Base-by-base conservation (phyloP, 2,329 filamentous ascomycete species). In the Diaporthe vaccinii region DNA sequence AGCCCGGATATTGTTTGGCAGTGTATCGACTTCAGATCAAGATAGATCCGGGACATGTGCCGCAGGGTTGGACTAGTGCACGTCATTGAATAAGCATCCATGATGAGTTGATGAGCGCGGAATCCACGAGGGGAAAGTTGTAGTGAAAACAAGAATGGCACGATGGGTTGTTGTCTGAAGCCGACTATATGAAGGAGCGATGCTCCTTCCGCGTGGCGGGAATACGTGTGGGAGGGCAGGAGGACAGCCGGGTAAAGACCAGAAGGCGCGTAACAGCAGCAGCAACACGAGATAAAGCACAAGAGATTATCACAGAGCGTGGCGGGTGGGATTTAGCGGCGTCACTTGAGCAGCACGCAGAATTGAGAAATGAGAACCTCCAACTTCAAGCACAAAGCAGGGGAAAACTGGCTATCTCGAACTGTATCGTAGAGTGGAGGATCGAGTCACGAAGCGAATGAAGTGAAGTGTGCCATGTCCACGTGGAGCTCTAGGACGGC, bases 51-150 rank as follows among this genome's bases (percentile, higher is more conserved):
- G 59, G 88, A 89, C 36, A 85, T 83, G 73, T 81, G 82, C 77
- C 86, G 84, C 68, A 81, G 82, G 25, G 85, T 81, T 41, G 85
- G 81, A 79, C 86, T 89, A 78, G 84, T 86, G 79, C 82, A 86
- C 51, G 85, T 89, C 79, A 89, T 84, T 39, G 86, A 86, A 82
- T 89, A 87, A 86, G 87, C 86, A 82, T 89, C 88, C 88, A 90
- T 89, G 14, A 31, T 69, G 28, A 49, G 14, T 36, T 41, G 28
- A 46, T 46, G 39, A 20, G 4, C 12, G 34, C 41, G 41, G 3
- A 34, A 20, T 6, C 36, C n/a, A 44, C 28, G 25, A 25, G 8
- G 6, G 46, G 31, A 1, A 25, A 15, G n/a, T 4, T 39, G 15
- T 39, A 34, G 20, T 20, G 49, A 10, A 20, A 53, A 28, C n/a